Evolutionary conservation across 768 basidiomycete genomes (phyloP).

Genomic region (Asterophora parasitica): DNA sequence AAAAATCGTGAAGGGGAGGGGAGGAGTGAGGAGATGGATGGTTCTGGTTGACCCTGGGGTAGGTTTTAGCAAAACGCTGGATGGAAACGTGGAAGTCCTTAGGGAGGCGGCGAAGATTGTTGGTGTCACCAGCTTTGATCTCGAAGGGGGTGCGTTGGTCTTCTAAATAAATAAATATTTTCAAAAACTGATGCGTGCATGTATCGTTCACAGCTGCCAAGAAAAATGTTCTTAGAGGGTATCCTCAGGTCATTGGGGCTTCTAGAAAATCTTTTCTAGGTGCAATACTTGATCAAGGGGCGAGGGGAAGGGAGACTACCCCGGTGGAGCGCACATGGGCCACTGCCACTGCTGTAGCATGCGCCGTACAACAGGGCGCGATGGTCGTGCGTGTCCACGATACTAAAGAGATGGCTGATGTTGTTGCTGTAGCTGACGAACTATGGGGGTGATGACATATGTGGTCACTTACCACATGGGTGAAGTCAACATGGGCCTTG

Average conservation of each 20-base stretch:
- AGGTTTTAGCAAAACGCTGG: constrained; percentile 86
- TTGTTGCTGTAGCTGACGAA: constrained; percentile 59
- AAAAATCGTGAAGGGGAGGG: constrained; percentile 55
- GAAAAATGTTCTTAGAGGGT: constrained; percentile 50
- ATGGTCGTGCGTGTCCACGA: constrained; percentile 82
- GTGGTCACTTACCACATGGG: too few relatives aligned
- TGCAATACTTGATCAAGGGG: constrained; percentile 45
- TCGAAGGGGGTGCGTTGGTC: constrained; percentile 25
- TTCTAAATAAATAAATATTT: too few relatives aligned
- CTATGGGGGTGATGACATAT: constrained; percentile 38
- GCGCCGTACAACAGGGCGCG: constrained; percentile 70
- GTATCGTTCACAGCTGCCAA: constrained; percentile 11
- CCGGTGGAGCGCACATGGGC: constrained; percentile 72
- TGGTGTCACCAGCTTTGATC: constrained; percentile 25
- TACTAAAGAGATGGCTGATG: constrained; percentile 66
- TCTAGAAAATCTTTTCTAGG: constrained; percentile 88
- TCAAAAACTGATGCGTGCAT: too few relatives aligned
- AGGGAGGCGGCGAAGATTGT: constrained; percentile 45
- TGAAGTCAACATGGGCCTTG: too few relatives aligned
- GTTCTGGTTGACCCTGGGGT: constrained; percentile 89
- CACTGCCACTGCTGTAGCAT: constrained; percentile 72
- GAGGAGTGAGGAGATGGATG: constrained; percentile 82
- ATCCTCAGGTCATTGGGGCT: constrained; percentile 68
- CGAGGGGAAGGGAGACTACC: constrained; percentile 48
- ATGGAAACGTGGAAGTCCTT: constrained; percentile 70